Evolutionary conservation across 129 eudicot species (phyloP).

Genomic region (Centrapalus pauciflorus): DNA sequence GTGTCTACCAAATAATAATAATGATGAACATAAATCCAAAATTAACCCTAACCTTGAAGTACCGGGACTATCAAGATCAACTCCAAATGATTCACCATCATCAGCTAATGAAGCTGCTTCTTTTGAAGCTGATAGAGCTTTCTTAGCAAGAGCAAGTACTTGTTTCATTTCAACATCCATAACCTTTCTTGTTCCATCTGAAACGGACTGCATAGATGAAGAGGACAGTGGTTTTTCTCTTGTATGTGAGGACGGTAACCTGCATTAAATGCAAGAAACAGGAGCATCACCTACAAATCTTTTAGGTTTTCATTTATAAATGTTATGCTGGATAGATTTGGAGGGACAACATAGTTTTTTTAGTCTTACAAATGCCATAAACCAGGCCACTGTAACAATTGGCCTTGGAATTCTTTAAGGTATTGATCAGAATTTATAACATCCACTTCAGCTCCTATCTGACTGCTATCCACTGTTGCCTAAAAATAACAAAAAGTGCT

Average conservation of each 20-base stretch:
- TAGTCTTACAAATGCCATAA: constrained; percentile 66
- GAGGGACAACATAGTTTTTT: constrained; percentile 11
- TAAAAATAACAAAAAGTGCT: constrained; percentile 9
- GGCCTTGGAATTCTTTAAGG: constrained; percentile 43
- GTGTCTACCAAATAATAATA: neutral
- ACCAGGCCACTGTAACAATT: constrained; percentile 56
- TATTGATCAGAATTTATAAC: constrained; percentile 36
- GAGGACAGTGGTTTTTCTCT: constrained; percentile 27
- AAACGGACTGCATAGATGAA: constrained; percentile 27
- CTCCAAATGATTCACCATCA: constrained; percentile 35
- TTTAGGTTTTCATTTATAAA: neutral
- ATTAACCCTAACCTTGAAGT: constrained; percentile 42
- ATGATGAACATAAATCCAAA: neutral
- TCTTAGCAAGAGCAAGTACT: constrained; percentile 64
- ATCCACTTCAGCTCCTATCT: constrained; percentile 29
- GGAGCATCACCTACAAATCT: neutral
- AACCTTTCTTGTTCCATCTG: constrained; percentile 11
- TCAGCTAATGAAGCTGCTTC: constrained; percentile 56
- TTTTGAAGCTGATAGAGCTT: constrained; percentile 78
- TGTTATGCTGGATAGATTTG: neutral
- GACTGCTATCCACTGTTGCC: constrained; percentile 34
- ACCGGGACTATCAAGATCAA: constrained; percentile 33
- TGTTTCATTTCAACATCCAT: constrained; percentile 33
- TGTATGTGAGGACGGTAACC: constrained; percentile 51
- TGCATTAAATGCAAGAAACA: constrained; percentile 18